A percentile compares a stretch with the other conserved stretches of the same genome.
phyloP scores from a whole-genome alignment of 1,284 basidiomycete species.

The Coniferiporia weirii region DNA sequence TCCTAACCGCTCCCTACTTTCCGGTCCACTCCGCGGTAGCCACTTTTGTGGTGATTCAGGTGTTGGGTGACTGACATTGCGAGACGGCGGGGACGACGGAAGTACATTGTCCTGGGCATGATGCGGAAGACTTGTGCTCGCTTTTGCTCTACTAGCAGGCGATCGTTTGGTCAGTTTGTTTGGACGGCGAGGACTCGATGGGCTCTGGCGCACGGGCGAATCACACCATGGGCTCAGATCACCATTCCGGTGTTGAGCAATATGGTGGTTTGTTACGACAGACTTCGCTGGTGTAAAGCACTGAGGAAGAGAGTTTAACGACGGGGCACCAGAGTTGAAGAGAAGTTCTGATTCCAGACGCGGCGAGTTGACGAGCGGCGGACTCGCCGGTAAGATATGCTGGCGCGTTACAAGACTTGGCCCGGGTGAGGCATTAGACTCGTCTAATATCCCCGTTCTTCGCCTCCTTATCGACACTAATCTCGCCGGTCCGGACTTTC shows the following conservation, averaged over 20 bases:
- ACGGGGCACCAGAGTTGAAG: conserved; percentile 2
- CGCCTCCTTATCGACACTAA: neutral
- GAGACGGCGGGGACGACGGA: neutral
- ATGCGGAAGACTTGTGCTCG: neutral
- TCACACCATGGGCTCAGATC: neutral
- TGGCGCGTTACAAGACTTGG: neutral
- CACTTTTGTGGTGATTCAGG: conserved; percentile 8
- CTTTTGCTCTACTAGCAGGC: neutral
- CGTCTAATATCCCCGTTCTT: neutral
- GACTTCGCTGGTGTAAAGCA: neutral
- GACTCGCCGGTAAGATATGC: conserved; percentile 12
- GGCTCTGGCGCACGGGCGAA: neutral
- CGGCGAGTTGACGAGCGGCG: conserved; percentile 10
- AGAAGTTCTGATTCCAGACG: conserved; percentile 12
- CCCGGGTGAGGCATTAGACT: neutral
- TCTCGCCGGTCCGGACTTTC: neutral
- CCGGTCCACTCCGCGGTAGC: neutral
- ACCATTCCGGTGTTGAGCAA: no score
- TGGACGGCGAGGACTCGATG: conserved; percentile 7
- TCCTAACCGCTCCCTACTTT: neutral
- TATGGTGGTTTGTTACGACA: no score
- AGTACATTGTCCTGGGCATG: neutral
- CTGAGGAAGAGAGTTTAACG: neutral
- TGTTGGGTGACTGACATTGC: neutral
- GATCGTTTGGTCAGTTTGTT: conserved; percentile 5